Conservation (phyloP, 768 basidiomycete genomes). For the Amylocystis lapponica region DNA sequence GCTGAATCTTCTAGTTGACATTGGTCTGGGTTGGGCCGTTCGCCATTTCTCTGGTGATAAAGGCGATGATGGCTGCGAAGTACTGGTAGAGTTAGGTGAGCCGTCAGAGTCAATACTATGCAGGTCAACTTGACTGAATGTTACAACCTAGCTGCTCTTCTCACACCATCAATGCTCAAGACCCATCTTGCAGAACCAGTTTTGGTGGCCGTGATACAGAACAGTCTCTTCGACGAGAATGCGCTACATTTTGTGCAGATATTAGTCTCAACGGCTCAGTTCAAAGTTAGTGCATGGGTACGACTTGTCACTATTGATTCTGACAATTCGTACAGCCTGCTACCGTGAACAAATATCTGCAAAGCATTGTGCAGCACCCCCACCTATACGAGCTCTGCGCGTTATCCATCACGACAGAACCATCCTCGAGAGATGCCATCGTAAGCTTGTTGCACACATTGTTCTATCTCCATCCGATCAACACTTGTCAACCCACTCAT, state of each 20-base stretch:
- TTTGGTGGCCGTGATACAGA: conserved; percentile 55
- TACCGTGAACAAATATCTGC: conserved; percentile 69
- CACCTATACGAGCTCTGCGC: conserved; percentile 49
- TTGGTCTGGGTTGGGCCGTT: conserved; percentile 15
- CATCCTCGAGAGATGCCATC: conserved; percentile 38
- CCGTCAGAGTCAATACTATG: neutral
- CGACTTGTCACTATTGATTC: neutral
- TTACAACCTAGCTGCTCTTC: neutral
- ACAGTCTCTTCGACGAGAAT: conserved; percentile 39
- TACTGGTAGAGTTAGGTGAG: neutral
- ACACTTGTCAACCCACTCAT: conserved; percentile 83
- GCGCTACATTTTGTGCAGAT: conserved; percentile 24
- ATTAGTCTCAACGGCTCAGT: conserved; percentile 18
- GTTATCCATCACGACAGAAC: conserved; percentile 3
- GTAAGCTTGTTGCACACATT: conserved; percentile 55
- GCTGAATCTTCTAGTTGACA: conserved; percentile 10
- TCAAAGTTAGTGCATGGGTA: conserved; percentile 53
- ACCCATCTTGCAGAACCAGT: conserved; percentile 67
- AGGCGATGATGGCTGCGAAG: neutral
- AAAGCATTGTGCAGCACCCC: conserved; percentile 67
- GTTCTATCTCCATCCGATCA: conserved; percentile 71
- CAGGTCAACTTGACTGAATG: neutral
- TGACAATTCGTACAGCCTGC: conserved; percentile 42
- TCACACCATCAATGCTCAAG: conserved; percentile 30
- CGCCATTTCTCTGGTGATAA: conserved; percentile 2